Percentiles rank a stretch among this genome's conserved stretches.
phyloP scores from a whole-genome alignment of 1,284 basidiomycete genomes.

The Cutaneotrichosporon spelunceum region DNA sequence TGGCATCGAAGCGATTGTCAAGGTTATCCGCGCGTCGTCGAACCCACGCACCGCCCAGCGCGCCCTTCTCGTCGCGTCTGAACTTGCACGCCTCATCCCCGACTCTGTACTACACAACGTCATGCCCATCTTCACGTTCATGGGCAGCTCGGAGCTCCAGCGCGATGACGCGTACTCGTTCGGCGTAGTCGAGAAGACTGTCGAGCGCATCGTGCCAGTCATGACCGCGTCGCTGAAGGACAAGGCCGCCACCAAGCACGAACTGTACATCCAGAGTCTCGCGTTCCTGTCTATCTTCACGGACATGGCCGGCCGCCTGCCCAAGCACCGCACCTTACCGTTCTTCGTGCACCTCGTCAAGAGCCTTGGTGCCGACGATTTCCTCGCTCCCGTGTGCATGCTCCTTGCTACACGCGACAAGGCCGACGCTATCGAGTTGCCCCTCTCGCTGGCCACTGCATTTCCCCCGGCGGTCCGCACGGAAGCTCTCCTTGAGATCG shows the following conservation, averaged over 20 bases:
- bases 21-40: conserved; percentile 77
- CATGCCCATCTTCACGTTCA: conserved; percentile 99
- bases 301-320: conserved; percentile 51
- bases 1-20: conserved; percentile 73
- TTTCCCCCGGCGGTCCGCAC: conserved; percentile 58
- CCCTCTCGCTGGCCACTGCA: conserved; percentile 60
- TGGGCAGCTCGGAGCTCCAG: conserved; percentile 94
- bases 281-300: conserved; percentile 52
- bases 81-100: conserved; percentile 76
- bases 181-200: conserved; percentile 89
- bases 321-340: conserved; percentile 51
- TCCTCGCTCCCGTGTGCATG: conserved; percentile 79
- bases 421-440: conserved; percentile 54
- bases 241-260: conserved; percentile 57
- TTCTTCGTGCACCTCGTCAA: conserved; percentile 91
- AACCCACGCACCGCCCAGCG: conserved; percentile 96
- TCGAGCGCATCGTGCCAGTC: conserved; percentile 89
- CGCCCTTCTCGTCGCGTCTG: conserved; percentile 83
- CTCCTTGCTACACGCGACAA: conserved; percentile 71
- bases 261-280: conserved; percentile 58
- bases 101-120: conserved; percentile 90
- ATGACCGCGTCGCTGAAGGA: conserved; percentile 72
- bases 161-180: conserved; percentile 95
- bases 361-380: conserved; percentile 74
- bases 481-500: conserved; percentile 64